These are phyloP conservation scores for Fomitiporia mediterranea DNA, from an alignment of 1,284 basidiomycete species.

Conservation along the genomic window DNA sequence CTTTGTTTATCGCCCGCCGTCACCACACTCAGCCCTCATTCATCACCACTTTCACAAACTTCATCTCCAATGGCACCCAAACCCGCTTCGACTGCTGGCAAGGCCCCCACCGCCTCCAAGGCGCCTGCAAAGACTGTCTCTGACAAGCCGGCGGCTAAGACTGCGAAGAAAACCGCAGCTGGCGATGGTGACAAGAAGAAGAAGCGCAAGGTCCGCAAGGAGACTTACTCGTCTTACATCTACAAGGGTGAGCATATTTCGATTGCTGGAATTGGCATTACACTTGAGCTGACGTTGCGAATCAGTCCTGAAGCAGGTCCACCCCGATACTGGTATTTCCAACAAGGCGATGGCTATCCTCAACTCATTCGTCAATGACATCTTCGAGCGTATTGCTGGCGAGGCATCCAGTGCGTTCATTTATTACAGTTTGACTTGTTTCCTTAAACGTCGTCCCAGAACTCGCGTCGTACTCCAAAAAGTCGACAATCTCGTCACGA, in stretches of 20 bases:
- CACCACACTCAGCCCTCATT: not conserved
- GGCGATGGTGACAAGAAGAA: slow-evolving; percentile 70
- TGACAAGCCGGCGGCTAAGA: slow-evolving; percentile 70
- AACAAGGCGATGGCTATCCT: slow-evolving; percentile 59
- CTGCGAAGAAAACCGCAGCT: slow-evolving; percentile 58
- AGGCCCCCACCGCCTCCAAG: slow-evolving; percentile 70
- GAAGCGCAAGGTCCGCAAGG: slow-evolving; percentile 85
- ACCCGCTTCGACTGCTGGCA: slow-evolving; percentile 78
- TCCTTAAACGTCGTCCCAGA: slow-evolving; percentile 24
- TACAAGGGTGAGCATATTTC: slow-evolving; percentile 89
- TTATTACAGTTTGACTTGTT: slow-evolving; percentile 11
- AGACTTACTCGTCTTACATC: slow-evolving; percentile 93
- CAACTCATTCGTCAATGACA: slow-evolving; percentile 50
- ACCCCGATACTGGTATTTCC: slow-evolving; percentile 56
- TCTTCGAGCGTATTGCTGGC: slow-evolving; percentile 51
- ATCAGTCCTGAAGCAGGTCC: slow-evolving; percentile 46
- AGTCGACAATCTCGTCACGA: slow-evolving; percentile 55
- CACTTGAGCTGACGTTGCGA: not conserved
- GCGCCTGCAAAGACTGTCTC: slow-evolving; percentile 73
- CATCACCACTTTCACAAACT: not conserved
- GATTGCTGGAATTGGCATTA: slow-evolving; percentile 12
- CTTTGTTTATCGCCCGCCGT: not conserved
- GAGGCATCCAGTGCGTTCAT: slow-evolving; percentile 44
- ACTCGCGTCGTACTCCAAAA: slow-evolving; percentile 55
- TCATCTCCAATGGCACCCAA: slow-evolving; percentile 61